phyloP scores from a whole-genome alignment of 1,139 yeast species.

The Yamadazyma diospyri region DNA sequence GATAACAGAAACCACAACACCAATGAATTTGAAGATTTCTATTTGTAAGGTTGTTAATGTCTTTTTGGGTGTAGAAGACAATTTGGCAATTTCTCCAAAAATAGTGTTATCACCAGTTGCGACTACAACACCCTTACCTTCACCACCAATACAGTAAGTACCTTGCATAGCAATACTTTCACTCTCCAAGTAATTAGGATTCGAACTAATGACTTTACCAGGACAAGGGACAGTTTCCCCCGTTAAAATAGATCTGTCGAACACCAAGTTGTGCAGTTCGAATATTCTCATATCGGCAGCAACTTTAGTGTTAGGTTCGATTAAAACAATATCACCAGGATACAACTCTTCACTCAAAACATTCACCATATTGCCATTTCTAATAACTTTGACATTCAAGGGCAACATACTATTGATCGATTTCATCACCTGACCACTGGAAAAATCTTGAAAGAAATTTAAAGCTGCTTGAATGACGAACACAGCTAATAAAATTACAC shows the following conservation, averaged over 20 bases:
- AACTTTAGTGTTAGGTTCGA: constrained; percentile 25
- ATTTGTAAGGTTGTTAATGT: constrained; percentile 31
- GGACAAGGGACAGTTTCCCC: constrained; percentile 31
- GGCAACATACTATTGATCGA: constrained; percentile 47
- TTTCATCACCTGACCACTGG: constrained; percentile 47
- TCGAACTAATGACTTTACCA: constrained; percentile 18
- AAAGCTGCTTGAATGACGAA: constrained; percentile 47
- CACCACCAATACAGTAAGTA: constrained; percentile 32
- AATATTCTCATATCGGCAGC: constrained; percentile 32
- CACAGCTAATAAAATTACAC: constrained; percentile 40
- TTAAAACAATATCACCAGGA: constrained; percentile 29
- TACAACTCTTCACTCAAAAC: constrained; percentile 24
- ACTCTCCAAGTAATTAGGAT: constrained; percentile 43
- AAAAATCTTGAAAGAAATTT: constrained; percentile 50
- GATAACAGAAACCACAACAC: constrained; percentile 20
- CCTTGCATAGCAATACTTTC: constrained; percentile 45
- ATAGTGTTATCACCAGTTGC: constrained; percentile 30
- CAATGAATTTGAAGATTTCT: constrained; percentile 29
- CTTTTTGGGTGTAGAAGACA: constrained; percentile 27
- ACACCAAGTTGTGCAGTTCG: constrained; percentile 25
- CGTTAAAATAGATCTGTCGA: constrained; percentile 34
- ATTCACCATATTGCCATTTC: constrained; percentile 18
- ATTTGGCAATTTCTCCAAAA: constrained; percentile 32
- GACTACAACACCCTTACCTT: constrained; percentile 30
- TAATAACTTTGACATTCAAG: constrained; percentile 23